These are phyloP conservation scores for Spizellomyces punctatus DNA, from an alignment of 192 early-diverging fungal species.

Conservation along the genomic window DNA sequence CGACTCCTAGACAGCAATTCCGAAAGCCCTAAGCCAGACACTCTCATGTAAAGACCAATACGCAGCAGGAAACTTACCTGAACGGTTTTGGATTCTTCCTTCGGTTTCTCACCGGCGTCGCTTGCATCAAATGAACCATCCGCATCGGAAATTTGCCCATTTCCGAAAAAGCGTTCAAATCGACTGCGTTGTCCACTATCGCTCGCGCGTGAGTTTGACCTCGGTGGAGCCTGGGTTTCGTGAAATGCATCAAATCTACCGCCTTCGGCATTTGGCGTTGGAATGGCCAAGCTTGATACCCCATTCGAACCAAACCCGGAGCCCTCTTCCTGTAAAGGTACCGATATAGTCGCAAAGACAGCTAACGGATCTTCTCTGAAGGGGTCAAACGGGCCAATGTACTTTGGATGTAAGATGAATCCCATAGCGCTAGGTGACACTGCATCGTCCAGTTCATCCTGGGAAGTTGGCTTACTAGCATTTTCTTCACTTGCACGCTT, in stretches of 20 bases:
- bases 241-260: conserved; percentile 3
- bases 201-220: conserved; percentile 19
- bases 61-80: conserved; percentile 3
- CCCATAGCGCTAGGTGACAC: conserved; percentile 33
- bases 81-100: conserved; percentile 10
- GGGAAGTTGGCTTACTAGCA: background rate
- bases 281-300: background rate
- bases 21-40: background rate
- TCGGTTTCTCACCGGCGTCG: background rate
- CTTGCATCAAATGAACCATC: background rate
- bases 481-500: conserved; percentile 8
- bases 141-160: conserved; percentile 7
- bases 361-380: conserved; percentile 41
- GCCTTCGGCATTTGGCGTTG: background rate
- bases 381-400: conserved; percentile 56
- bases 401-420: conserved; percentile 46
- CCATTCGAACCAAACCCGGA: no score
- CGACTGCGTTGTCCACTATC: conserved; percentile 24
- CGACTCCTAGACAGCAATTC: conserved; percentile 21
- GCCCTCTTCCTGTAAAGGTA: no score
- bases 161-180: conserved; percentile 33
- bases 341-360: no score
- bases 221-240: background rate
- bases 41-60: background rate
- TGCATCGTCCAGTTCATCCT: conserved; percentile 10